phyloP scores from a whole-genome alignment of 768 basidiomycete genomes.

The Strobilomyces echinocephalus region DNA sequence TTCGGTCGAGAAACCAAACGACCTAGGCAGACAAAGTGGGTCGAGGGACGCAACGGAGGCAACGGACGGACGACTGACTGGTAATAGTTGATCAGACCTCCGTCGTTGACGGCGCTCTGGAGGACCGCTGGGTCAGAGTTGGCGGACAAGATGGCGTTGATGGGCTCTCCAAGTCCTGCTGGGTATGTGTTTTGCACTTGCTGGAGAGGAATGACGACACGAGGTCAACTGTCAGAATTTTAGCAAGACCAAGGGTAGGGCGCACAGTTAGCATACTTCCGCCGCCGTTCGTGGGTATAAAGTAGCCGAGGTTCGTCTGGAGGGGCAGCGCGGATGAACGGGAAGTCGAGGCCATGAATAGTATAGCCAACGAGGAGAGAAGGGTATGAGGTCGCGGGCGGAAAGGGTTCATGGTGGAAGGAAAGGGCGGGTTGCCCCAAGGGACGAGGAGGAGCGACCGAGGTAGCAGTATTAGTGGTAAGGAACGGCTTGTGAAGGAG shows the following conservation, averaged over 20 bases:
- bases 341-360: constrained; percentile 9
- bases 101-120: constrained; percentile 51
- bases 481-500: constrained; percentile 6
- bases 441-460: background rate
- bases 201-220: constrained; percentile 30
- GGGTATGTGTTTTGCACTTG: constrained; percentile 56
- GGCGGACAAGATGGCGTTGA: constrained; percentile 78
- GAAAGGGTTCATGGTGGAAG: constrained; percentile 1
- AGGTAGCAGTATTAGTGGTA: background rate
- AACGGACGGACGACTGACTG: constrained; percentile 44
- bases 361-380: constrained; percentile 8
- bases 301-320: constrained; percentile 46
- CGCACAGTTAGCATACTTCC: constrained; percentile 73
- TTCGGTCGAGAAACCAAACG: constrained; percentile 68
- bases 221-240: background rate
- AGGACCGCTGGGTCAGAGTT: constrained; percentile 70
- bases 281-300: constrained; percentile 48
- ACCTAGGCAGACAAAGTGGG: constrained; percentile 31
- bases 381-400: background rate
- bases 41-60: background rate
- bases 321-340: constrained; percentile 10
- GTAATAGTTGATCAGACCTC: constrained; percentile 80
- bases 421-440: background rate
- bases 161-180: constrained; percentile 75
- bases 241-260: background rate